Evolutionary conservation across 352 stramenopile species (phyloP).

Genomic region (Pythium utonaiense): DNA sequence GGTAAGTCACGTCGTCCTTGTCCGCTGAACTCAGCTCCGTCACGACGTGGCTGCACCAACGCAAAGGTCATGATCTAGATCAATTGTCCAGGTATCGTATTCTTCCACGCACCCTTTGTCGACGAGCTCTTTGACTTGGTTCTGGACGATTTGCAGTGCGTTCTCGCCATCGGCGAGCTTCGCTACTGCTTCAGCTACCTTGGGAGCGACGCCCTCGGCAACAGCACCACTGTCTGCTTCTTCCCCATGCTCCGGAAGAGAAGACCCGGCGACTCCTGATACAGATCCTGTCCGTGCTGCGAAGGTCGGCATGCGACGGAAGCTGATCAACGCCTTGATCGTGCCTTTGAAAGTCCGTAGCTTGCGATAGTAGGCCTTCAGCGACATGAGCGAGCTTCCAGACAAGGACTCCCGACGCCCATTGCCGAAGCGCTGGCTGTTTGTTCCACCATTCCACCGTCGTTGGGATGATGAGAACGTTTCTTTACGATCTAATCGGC

Average conservation of each 20-base stretch:
- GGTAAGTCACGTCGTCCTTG: slow-evolving; percentile 43
- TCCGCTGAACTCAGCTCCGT: slow-evolving; percentile 32
- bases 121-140: slow-evolving; percentile 61
- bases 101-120: slow-evolving; percentile 40
- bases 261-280: neutral
- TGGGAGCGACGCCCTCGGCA: neutral
- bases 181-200: slow-evolving; percentile 26
- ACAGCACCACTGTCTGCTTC: neutral
- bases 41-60: slow-evolving; percentile 46
- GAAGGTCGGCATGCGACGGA: slow-evolving; percentile 30
- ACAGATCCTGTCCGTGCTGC: neutral
- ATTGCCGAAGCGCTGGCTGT: slow-evolving; percentile 10
- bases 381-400: slow-evolving; percentile 47
- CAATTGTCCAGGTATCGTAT: too few species aligned
- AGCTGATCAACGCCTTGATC: slow-evolving; percentile 58
- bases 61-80: neutral
- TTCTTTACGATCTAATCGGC: slow-evolving; percentile 19
- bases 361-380: slow-evolving; percentile 68
- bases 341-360: slow-evolving; percentile 68
- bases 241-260: neutral
- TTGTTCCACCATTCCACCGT: slow-evolving; percentile 28
- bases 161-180: slow-evolving; percentile 39
- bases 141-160: slow-evolving; percentile 37
- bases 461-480: slow-evolving; percentile 9
- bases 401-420: slow-evolving; percentile 15